These are phyloP conservation scores for Fusarium albidum DNA, from an alignment of 2,329 filamentous ascomycete species.

Conservation along the genomic window DNA sequence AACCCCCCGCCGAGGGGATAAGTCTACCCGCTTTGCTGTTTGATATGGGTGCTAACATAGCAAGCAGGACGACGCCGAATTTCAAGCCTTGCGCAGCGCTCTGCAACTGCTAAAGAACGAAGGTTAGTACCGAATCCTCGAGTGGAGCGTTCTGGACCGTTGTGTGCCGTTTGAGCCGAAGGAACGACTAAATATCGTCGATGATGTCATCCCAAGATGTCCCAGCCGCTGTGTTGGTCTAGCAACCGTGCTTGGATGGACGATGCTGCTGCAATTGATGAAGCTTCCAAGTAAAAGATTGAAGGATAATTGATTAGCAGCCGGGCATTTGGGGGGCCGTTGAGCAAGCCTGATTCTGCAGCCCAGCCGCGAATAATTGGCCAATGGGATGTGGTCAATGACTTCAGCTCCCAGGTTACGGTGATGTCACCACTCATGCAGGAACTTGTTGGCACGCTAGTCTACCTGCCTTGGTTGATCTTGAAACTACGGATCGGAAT, in stretches of 20 bases:
- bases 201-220: no score
- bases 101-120: no score
- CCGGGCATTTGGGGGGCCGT: not conserved
- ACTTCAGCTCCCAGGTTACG: slow-evolving; percentile 6
- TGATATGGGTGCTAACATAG: slow-evolving; percentile 39
- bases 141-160: no score
- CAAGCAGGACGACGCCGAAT: slow-evolving; percentile 26
- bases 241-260: no score
- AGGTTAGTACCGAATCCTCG: no score
- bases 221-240: no score
- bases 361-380: slow-evolving; percentile 4
- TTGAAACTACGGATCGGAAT: not conserved
- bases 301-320: not conserved
- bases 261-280: not conserved
- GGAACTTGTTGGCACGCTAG: slow-evolving; percentile 24
- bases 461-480: not conserved
- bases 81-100: not conserved
- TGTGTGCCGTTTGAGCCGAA: no score
- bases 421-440: slow-evolving; percentile 34
- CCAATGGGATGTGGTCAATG: slow-evolving; percentile 24
- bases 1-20: slow-evolving; percentile 60
- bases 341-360: slow-evolving; percentile 24
- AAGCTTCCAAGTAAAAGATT: not conserved
- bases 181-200: no score
- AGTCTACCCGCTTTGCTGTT: slow-evolving; percentile 46